Percentiles rank a stretch among this genome's conserved stretches.
Conservation (phyloP, 768 basidiomycete species). For the Rhizopogon vesiculosus region DNA sequence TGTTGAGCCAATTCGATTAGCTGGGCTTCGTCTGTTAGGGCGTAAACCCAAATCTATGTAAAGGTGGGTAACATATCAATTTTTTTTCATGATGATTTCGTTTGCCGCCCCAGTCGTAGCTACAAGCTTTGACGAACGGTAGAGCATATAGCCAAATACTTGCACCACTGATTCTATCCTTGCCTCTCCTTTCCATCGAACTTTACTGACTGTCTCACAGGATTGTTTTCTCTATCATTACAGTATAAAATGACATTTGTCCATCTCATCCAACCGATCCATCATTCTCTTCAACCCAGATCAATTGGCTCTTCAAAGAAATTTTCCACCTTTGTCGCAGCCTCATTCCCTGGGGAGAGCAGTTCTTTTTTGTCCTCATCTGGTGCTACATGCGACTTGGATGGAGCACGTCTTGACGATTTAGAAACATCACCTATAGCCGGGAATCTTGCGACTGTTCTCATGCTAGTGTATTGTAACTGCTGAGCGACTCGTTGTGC, state of each 20-base stretch:
- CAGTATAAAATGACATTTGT: no score
- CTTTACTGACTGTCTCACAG: background rate
- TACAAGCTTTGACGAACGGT: conserved; percentile 56
- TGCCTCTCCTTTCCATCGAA: background rate
- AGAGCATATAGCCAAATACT: conserved; percentile 63
- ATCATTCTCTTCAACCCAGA: conserved; percentile 15
- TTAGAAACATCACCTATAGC: background rate
- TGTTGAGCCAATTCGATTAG: conserved; percentile 54
- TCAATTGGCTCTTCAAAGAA: conserved; percentile 23
- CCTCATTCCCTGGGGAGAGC: conserved; percentile 32
- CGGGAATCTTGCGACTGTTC: background rate
- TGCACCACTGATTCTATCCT: conserved; percentile 52
- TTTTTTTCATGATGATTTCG: conserved; percentile 48
- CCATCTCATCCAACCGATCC: no score
- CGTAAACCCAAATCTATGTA: background rate
- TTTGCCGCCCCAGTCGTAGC: conserved; percentile 79
- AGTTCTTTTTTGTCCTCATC: conserved; percentile 7
- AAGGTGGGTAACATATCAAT: conserved; percentile 25
- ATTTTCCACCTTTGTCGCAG: conserved; percentile 12
- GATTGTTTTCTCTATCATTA: background rate
- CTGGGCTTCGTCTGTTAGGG: conserved; percentile 11
- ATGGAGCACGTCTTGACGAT: background rate
- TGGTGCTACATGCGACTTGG: background rate
- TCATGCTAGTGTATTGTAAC: background rate
- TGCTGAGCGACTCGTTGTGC: background rate